A percentile compares a stretch with the other conserved stretches of the same genome.
phyloP scores from a whole-genome alignment of 345 rosid genomes.

The Bretschneidera sinensis region DNA sequence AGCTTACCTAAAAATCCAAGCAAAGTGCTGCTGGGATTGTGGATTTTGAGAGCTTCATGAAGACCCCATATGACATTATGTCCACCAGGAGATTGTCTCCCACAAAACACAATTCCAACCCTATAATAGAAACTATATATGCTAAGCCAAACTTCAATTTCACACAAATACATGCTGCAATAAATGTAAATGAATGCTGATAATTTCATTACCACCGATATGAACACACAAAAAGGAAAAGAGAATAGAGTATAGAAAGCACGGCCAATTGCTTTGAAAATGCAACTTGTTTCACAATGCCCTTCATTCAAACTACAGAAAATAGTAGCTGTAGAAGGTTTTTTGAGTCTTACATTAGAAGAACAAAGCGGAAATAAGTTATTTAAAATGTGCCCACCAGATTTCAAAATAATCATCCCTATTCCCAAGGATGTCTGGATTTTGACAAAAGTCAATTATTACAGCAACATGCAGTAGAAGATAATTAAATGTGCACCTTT shows the following conservation, averaged over 20 bases:
- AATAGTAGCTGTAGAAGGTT: no score
- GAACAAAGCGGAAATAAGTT: background rate
- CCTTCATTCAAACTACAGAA: no score
- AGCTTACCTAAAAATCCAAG: constrained; percentile 83
- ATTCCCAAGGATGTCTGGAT: background rate
- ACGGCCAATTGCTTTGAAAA: no score
- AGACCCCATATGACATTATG: constrained; percentile 98
- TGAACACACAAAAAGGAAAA: background rate
- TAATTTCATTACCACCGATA: background rate
- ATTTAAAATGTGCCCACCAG: background rate
- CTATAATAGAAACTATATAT: constrained; percentile 28
- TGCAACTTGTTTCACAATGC: no score
- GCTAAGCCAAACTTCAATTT: constrained; percentile 1
- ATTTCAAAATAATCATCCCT: background rate
- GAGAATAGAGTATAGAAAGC: background rate
- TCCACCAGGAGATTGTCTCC: constrained; percentile 98
- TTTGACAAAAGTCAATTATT: background rate
- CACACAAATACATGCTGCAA: background rate
- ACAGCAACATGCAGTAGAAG: background rate
- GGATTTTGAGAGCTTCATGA: constrained; percentile 66
- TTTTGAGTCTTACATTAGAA: no score
- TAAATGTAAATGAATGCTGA: background rate
- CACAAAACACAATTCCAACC: constrained; percentile 91
- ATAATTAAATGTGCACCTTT: constrained; percentile 40
- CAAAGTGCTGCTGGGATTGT: constrained; percentile 66